Base-by-base conservation (phyloP, 2,329 filamentous ascomycete genomes). In the Sordariomycetes sp. region DNA sequence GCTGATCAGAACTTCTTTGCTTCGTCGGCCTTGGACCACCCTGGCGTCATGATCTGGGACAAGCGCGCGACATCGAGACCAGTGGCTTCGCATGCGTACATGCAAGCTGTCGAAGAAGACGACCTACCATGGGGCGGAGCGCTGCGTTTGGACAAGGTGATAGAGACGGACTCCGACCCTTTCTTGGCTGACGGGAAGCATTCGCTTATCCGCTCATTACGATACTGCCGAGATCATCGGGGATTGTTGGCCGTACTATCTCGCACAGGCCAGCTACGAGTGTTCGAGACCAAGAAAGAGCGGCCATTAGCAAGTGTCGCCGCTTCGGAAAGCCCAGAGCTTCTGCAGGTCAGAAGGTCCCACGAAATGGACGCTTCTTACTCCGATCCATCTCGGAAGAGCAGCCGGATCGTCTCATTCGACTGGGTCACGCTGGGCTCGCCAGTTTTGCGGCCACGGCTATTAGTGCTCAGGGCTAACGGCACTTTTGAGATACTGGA, bases 1-100 rank as follows among this genome's bases (percentile, higher is more conserved):
- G 66, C 77, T 16, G 82, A 93, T 46, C 76, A 81, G 43, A 87
- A 92, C 46, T 90, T 87, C 55, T 90, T 92, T 58, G 79, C 85
- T 2, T 88, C 85, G 2, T 86, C 83, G 11, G 80, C 81, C 3
- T 62, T 85, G 10, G 82, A 85, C 38, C 79, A 85, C 32, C 80
- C 84, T 1, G 76, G 77, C 7, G 68, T 90, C 33, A 79, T 82
- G 53, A 69, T 90, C 21, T 90, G 84, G 84, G 84, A 90, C 50
- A 75, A 80, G 18, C 77, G 84, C 28, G 72, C 70, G n/a, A 68
- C 65, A 10, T 63, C 62, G 15, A 67, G 71, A 9, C 57, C 66
- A 2, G 54, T 68, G 9, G 68, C 70, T 8, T 76, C 72, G 9
- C 56, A 64, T 10, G 55, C 60, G 11, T 82, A 81, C 42, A 46